Evolutionary conservation across 2,329 filamentous ascomycete genomes (phyloP), one percentile per base, ranked within the genome.

Genomic region (Colletotrichum musae): DNA sequence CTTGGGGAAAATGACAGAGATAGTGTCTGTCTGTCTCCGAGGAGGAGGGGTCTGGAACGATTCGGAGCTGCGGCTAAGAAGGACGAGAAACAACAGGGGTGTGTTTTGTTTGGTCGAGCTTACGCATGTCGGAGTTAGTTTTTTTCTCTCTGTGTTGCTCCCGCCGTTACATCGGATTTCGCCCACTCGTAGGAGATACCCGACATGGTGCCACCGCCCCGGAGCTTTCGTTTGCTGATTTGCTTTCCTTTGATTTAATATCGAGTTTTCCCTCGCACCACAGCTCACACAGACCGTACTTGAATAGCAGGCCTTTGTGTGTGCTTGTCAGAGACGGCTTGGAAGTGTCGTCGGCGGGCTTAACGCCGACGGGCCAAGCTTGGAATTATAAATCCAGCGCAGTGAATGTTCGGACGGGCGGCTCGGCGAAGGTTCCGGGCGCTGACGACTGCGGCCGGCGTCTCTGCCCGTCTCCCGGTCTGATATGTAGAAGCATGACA

Each of bases 131-230:
- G 32, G 32, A 60, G 16, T 2, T 2, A 24, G 39, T 56, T 63
- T 54, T 43, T 26, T 12, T 41, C 7, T 36, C n/a, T 57, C 26
- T 53, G 2, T 24, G 21, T 24, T 16, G 36, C 52, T 15, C 24
- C 52, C 52, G 39, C 59, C 24, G 18, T 53, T 53, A 1, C 24
- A 62, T n/a, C n/a, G 28, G 32, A 36, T 9, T 57, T 63, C 59
- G 32, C 32, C 32, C 60, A 48, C 21, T n/a, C 15, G 66, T 65
- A 68, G 54, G 60, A 65, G 54, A 54, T 59, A 56, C 66, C 66
- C 54, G 50, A 65, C 61, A 5, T 65, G 54, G 66, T 65, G 54
- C 47, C 48, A 51, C 66, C 61, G 16, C 32, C 32, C 32, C 9
- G 48, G 52, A 32, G 52, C 53, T 43, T 16, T 0, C 21, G 21